Base-by-base conservation (phyloP, 768 basidiomycete species). In the Crepidotus variabilis region DNA sequence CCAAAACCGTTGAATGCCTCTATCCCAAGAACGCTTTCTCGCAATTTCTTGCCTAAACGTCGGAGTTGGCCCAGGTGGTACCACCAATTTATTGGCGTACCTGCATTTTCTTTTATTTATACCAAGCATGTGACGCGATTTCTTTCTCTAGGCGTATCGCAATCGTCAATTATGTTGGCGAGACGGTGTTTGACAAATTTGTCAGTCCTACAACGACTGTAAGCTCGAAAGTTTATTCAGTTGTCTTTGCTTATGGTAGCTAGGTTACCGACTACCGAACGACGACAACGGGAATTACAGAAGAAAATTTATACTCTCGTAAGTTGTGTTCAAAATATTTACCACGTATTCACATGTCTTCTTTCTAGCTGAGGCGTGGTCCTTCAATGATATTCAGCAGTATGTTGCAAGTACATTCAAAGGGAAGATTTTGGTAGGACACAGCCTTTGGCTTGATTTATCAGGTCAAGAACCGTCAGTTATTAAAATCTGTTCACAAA, bases 71-170 rank as follows among this genome's bases (percentile, higher is more conserved):
- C 85, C 87, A 16, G 89, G 90, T 2, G 90, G 90, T 6, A 86
- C 86, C 14, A 92, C 90, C 1, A 81, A 85, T 36, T 88, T 92
- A 85, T 75, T 92, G 34, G 90, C 89, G 90, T 91, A 73, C 60
- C 86, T 78, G 45, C 13, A 45, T 34, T 21, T 54, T 20, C 28
- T 53, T 35, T 20, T 16, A 22, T 23, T 28, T 28, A 43, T 23
- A 18, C 14, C 43, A 35, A 28, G 33, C 43, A 43, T 52, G 34
- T 52, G 52, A 32, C 54, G 22, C 35, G 43, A 23, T 47, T 23
- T 54, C 8, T 6, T 33, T 34, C 43, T 18, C 14, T 46, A 80
- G 79, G 24, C 77, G 76, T 9, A 74, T 79, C 18, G 78, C 82
- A 33, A 67, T 86, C 28, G 78, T 84, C 45, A 75, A 85, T 62